A percentile compares a stretch with the other conserved stretches of the same genome.
These are phyloP conservation scores for Floccularia luteovirens DNA, from an alignment of 768 basidiomycete genomes.

Conservation along the genomic window DNA sequence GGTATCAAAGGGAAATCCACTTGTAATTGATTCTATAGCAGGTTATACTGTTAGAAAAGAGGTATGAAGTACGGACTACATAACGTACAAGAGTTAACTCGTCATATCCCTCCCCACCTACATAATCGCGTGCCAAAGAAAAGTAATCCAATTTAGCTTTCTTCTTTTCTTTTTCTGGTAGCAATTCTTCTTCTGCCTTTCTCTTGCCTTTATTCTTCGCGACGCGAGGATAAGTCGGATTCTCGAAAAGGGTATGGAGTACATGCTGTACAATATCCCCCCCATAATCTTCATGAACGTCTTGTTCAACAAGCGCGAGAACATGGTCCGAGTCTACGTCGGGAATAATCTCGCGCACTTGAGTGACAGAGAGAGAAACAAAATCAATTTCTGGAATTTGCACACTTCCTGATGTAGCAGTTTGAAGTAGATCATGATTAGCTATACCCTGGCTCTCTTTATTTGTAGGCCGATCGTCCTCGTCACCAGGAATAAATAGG, in stretches of 20 bases:
- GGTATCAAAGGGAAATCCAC: conserved; percentile 53
- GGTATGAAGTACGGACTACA: conserved; percentile 5
- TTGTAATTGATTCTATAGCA: conserved; percentile 42
- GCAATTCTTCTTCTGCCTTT: conserved; percentile 24
- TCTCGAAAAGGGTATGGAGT: conserved; percentile 56
- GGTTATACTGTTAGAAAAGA: neutral
- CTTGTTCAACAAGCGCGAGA: conserved; percentile 34
- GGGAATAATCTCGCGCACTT: conserved; percentile 62
- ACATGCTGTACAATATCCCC: conserved; percentile 42
- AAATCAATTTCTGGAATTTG: conserved; percentile 7
- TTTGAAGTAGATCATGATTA: neutral
- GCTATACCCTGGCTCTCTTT: conserved; percentile 1
- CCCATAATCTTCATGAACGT: conserved; percentile 25
- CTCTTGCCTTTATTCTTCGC: conserved; percentile 19
- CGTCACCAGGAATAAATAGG: conserved; percentile 27
- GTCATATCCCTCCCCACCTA: conserved; percentile 37
- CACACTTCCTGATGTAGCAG: neutral
- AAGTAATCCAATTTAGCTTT: conserved; percentile 49
- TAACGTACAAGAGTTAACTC: conserved; percentile 43
- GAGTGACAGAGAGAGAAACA: conserved; percentile 24
- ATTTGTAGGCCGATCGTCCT: conserved; percentile 23
- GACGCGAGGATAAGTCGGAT: conserved; percentile 49
- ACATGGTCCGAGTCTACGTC: conserved; percentile 58
- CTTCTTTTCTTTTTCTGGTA: conserved; percentile 20
- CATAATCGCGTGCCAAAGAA: conserved; percentile 32